Base-by-base conservation (phyloP, 2,329 filamentous ascomycete species). In the Cladosporium cucumerinum region DNA sequence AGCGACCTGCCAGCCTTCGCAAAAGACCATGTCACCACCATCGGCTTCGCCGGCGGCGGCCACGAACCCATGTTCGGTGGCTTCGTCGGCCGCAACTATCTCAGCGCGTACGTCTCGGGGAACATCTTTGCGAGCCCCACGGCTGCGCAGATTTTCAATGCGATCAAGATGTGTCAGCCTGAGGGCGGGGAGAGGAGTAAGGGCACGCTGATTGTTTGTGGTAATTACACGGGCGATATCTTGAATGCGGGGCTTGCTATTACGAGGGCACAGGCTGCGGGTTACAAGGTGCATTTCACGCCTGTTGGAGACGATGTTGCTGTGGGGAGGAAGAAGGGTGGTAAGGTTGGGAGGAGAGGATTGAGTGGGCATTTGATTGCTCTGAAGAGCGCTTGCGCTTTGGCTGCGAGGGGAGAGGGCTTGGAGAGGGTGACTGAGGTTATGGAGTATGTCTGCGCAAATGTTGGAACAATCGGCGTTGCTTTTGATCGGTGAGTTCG, bases 261-360 rank as follows among this genome's bases (percentile, higher is more conserved):
- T 59, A 85, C 86, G 69, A 86, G 82, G 74, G 86, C 83, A 43
- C 81, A 81, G 57, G 83, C 84, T 5, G 79, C 77, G 25, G 85
- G 85, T 21, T 82, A 84, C 68, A 81, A 78, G 60, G 84, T 84
- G 68, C 78, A 80, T 64, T 84, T 87, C 73, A 82, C 87, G 65
- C 84, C 87, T 66, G 87, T 86, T 66, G 86, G 85, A 46, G 87
- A 89, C 68, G 87, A 89, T 71, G 87, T 89, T 8, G 87, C 85
- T 0, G 85, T 89, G 26, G 86, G 86, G 11, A 81, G 80, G 70
- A 82, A 81, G 72, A 76, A 77, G 63, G 82, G 83, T 23, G 82
- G 82, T 34, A 81, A 86, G 36, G 87, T 89, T 4, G 87, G 87
- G 0, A 79, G 87, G 6, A 80, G 87, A 70, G 87, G 87, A 0